Base-by-base conservation (phyloP, 495 filamentous ascomycete species). In the Achaetomiella virescens region DNA sequence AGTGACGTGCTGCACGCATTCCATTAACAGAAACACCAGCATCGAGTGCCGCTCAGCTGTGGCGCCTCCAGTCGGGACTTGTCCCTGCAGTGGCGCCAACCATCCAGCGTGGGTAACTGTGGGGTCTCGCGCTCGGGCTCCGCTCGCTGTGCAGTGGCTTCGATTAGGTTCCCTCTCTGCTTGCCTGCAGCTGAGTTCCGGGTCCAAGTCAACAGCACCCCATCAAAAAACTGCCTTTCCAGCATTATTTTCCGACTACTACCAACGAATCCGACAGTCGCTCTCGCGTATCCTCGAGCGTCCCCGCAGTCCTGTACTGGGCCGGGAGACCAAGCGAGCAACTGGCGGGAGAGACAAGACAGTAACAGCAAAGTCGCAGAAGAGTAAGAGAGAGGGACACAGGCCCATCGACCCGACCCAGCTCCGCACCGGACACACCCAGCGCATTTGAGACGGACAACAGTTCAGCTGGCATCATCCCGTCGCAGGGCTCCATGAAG, bases 401-500 rank as follows among this genome's bases (percentile, higher is more conserved):
- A 33, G 56, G 50, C 37, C 50, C 51, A 49, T 49, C 37, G 25
- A 50, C 15, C 57, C 57, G 57, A 55, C 43, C 58, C 47, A 21
- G 52, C 51, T 55, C 57, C 47, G 52, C 48, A 52, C 29, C 49
- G 38, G 12, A 27, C 53, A 27, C 53, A 3, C 9, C 40, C 50
- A 54, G 29, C 37, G 22, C 36, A 40, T 35, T 47, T 46, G 18
- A 24, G 18, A 37, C 53, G 35, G 29, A 6, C 45, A 36, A 49
- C 11, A 36, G n/a, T 40, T 45, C 29, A 51, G 35, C 43, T 53
- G 38, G 38, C 31, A 52, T 40, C 52, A 46, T 44, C 43, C 48
- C 48, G 29, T 54, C 40, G 6, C 29, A 20, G 36, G 20, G 29
- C 17, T 65, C 61, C 63, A 69, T 66, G 72, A 68, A 61, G 62